Base-by-base conservation (phyloP, 1,284 basidiomycete genomes). In the Crocinoboletus sp. region DNA sequence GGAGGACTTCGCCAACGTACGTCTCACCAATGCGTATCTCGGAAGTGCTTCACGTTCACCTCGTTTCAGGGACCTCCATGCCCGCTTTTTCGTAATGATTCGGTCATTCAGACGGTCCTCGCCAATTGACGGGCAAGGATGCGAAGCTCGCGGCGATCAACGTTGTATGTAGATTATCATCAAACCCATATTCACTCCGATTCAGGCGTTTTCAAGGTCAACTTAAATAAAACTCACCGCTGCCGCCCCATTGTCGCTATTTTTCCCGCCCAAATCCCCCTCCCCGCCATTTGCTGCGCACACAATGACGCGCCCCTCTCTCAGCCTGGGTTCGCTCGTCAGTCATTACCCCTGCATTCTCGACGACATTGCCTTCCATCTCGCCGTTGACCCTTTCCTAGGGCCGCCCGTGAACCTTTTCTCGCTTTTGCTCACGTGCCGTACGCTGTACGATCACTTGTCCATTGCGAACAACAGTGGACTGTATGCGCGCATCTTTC, bases 401-500 rank as follows among this genome's bases (percentile, higher is more conserved):
- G 73, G 73, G 0, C 73, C 73, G 4, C 73, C 71, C 8, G 48
- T 51, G 12, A 63, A 58, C 38, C 65, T 82, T 48, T 49, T 66
- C 25, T 53, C 73, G 7, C 68, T 85, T 17, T 69, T 80, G 27
- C 69, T 69, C 41, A 68, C 78, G 6, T 84, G 71, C 50, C 68
- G 66, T 17, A 54, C 63, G 12, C 45, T 87, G 31, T 52, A 78
- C 56, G 41, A 65, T 35, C 63, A 61, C 3, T 57, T 73, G 40
- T 66, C 59, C 13, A 56, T 64, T 24, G 28, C 54, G 33, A 58
- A 63, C 42, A 77, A 77, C 53, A 65, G 69, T 5, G 61, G 69
- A 19, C 69, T 89, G 32, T 83, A 83, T 53, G 77, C 79, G 2
- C 59, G 68, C 48, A 73, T 89, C 38, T 89, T 84, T 58, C 67